These are phyloP conservation scores for Aspergillus fumigatus DNA, from an alignment of 2,329 filamentous ascomycete species.

Conservation along the genomic window DNA sequence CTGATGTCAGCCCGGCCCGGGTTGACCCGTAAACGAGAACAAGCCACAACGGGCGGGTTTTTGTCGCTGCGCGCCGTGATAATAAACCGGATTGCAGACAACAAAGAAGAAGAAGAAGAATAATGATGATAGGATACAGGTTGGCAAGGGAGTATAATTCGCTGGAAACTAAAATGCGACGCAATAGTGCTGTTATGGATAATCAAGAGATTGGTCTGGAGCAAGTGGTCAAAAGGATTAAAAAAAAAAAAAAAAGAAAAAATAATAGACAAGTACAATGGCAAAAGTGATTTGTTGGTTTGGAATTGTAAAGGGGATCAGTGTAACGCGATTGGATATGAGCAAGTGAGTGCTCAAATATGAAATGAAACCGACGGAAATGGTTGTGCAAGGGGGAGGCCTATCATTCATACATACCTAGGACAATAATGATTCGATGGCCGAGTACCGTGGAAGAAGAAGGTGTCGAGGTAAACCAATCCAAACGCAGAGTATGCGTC, in stretches of 20 bases:
- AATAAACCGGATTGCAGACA: background rate
- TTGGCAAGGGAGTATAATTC: background rate
- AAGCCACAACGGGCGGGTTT: background rate
- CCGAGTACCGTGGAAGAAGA: constrained; percentile 13
- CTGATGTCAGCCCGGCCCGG: constrained; percentile 24
- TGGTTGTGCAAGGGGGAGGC: constrained; percentile 11
- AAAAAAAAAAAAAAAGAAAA: constrained; percentile 8
- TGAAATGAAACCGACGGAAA: constrained; percentile 8
- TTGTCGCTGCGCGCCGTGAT: background rate
- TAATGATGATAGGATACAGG: background rate
- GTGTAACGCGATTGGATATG: constrained; percentile 17
- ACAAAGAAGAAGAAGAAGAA: background rate
- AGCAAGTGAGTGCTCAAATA: constrained; percentile 12
- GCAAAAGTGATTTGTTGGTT: constrained; percentile 9
- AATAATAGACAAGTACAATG: background rate
- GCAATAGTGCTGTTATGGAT: constrained; percentile 1
- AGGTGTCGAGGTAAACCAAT: constrained; percentile 6
- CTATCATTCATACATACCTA: constrained; percentile 17
- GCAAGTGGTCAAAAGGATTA: too few relatives aligned
- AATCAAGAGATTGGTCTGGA: constrained; percentile 8
- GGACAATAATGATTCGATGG: constrained; percentile 21
- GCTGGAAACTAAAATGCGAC: background rate
- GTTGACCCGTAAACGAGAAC: constrained; percentile 16
- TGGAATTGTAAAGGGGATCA: constrained; percentile 1
- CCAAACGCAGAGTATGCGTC: background rate